Evolutionary conservation across 768 basidiomycete genomes (phyloP).

Genomic region (Pleurotus salmoneostramineus): DNA sequence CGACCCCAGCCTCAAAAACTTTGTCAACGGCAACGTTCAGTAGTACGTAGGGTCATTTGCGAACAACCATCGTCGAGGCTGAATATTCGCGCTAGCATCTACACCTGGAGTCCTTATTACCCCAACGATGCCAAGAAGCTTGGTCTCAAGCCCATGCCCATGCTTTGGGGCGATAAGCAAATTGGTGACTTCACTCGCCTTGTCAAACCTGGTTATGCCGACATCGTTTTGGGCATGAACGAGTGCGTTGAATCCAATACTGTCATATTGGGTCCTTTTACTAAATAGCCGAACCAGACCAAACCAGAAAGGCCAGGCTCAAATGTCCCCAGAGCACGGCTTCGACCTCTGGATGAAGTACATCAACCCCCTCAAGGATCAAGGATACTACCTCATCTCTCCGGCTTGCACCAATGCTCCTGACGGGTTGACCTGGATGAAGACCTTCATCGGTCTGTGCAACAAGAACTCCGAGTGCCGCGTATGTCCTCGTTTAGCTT

Average conservation of each 20-base stretch:
- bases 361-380: conserved; percentile 49
- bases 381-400: conserved; percentile 56
- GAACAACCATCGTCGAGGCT: neutral
- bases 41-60: conserved; percentile 27
- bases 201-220: conserved; percentile 49
- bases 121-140: conserved; percentile 35
- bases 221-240: conserved; percentile 57
- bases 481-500: conserved; percentile 38
- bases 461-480: conserved; percentile 29
- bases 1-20: conserved; percentile 44
- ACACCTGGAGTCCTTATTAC: conserved; percentile 62
- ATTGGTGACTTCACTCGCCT: conserved; percentile 39
- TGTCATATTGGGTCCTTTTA: neutral
- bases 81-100: conserved; percentile 32
- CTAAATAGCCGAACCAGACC: conserved; percentile 43
- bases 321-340: conserved; percentile 48
- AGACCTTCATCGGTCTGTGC: conserved; percentile 52
- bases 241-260: conserved; percentile 51
- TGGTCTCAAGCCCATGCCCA: conserved; percentile 55
- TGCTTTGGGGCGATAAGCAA: conserved; percentile 68
- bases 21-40: conserved; percentile 37
- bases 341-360: conserved; percentile 56
- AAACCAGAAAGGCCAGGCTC: conserved; percentile 57
- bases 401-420: conserved; percentile 68
- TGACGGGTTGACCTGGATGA: conserved; percentile 61